Percentiles rank a stretch among this genome's conserved stretches.
These are phyloP conservation scores for Nectriaceae sp. DNA, from an alignment of 2,329 filamentous ascomycete genomes.

Conservation along the genomic window DNA sequence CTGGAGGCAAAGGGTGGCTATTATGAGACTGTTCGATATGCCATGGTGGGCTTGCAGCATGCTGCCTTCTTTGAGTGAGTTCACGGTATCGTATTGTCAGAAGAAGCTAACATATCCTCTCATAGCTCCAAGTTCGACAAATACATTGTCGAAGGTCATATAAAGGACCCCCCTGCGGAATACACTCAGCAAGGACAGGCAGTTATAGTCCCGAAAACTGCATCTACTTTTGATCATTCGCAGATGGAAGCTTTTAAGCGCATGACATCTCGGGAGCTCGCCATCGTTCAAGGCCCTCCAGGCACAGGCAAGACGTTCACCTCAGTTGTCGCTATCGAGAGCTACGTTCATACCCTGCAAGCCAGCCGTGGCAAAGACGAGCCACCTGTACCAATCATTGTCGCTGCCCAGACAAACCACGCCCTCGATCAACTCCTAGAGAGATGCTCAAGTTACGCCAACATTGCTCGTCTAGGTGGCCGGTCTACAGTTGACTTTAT, in stretches of 20 bases:
- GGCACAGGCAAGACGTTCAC: conserved; percentile 77
- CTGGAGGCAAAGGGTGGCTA: conserved; percentile 74
- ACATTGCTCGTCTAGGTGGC: conserved; percentile 64
- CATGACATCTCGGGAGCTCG: conserved; percentile 71
- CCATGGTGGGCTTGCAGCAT: conserved; percentile 70
- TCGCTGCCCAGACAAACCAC: conserved; percentile 89
- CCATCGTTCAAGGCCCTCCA: conserved; percentile 83
- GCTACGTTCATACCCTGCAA: conserved; percentile 54
- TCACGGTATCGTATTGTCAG: conserved; percentile 21
- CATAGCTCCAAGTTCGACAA: conserved; percentile 60
- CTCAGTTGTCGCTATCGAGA: conserved; percentile 67
- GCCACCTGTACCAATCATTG: conserved; percentile 60
- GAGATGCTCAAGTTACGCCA: conserved; percentile 53
- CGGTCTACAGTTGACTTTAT: conserved; percentile 68
- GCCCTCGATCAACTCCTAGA: conserved; percentile 80
- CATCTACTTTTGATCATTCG: conserved; percentile 62
- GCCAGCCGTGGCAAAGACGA: conserved; percentile 40
- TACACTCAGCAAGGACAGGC: conserved; percentile 28
- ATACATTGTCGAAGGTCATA: conserved; percentile 56
- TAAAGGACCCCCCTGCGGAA: conserved; percentile 28
- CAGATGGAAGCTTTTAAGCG: conserved; percentile 69
- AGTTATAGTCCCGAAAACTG: conserved; percentile 1
- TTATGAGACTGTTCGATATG: conserved; percentile 75
- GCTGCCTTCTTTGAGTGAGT: conserved; percentile 54
- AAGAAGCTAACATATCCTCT: background rate